Percentiles rank a stretch among this genome's conserved stretches.
Evolutionary conservation across 2,329 filamentous ascomycete species (phyloP).

Genomic region (Sclerotiophoma versabilis): DNA sequence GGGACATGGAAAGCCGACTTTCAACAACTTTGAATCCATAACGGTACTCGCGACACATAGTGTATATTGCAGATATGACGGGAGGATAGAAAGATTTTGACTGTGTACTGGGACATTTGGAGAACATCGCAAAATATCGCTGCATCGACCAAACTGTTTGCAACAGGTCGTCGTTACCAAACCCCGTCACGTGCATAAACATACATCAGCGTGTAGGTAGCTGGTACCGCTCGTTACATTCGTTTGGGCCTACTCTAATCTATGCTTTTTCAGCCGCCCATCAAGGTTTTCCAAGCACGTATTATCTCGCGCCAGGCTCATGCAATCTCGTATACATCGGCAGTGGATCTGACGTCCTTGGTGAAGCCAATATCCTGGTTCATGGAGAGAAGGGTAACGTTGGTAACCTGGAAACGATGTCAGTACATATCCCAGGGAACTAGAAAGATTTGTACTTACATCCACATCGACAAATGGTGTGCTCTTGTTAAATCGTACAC

Average conservation of each 20-base stretch:
- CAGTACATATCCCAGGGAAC: slow-evolving; percentile 18
- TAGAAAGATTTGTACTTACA: slow-evolving; percentile 66
- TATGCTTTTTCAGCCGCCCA: slow-evolving; percentile 6
- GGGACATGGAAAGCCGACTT: no score
- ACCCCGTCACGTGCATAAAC: no score
- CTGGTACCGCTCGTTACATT: slow-evolving; percentile 1
- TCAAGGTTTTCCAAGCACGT: not conserved
- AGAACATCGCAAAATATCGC: not conserved
- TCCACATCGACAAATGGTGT: slow-evolving; percentile 91
- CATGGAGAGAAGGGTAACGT: slow-evolving; percentile 75
- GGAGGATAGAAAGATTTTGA: no score
- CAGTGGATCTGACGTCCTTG: slow-evolving; percentile 78
- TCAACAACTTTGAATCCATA: no score
- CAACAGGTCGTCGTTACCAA: not conserved
- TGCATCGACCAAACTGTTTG: not conserved
- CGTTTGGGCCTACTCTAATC: not conserved
- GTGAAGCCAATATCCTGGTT: slow-evolving; percentile 82
- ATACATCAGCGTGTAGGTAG: not conserved
- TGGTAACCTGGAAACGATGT: slow-evolving; percentile 63
- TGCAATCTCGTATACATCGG: slow-evolving; percentile 79
- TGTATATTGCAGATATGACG: no score
- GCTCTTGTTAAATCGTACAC: slow-evolving; percentile 84
- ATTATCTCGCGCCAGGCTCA: slow-evolving; percentile 50
- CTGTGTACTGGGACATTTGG: not conserved
- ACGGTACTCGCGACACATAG: no score